Conservation (phyloP, 768 basidiomycete genomes). For the Sporobolomyces roseus region DNA sequence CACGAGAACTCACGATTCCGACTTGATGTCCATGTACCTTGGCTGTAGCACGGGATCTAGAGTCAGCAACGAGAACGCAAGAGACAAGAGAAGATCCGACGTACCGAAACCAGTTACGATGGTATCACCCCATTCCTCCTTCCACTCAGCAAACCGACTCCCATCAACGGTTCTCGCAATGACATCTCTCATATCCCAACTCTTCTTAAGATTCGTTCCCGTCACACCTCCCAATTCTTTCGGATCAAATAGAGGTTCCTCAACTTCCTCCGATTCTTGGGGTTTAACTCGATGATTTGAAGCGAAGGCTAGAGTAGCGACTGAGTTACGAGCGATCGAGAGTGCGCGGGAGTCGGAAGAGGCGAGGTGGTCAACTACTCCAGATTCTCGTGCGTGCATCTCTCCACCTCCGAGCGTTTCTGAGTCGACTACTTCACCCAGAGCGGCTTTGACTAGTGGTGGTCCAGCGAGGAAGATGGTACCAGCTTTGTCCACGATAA, state of each 20-base stretch:
- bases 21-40: constrained; percentile 83
- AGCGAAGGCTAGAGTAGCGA: constrained; percentile 54
- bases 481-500: constrained; percentile 85
- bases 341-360: constrained; percentile 80
- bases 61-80: too few species aligned
- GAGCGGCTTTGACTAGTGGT: constrained; percentile 88
- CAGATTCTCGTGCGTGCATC: constrained; percentile 76
- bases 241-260: constrained; percentile 72
- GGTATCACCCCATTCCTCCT: constrained; percentile 87
- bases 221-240: constrained; percentile 86
- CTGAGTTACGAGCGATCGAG: constrained; percentile 67
- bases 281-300: neutral
- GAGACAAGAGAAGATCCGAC: neutral
- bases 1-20: constrained; percentile 57
- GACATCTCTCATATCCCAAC: constrained; percentile 90
- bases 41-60: too few species aligned
- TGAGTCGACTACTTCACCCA: constrained; percentile 86
- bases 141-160: constrained; percentile 88
- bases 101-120: constrained; percentile 65
- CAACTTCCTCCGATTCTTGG: constrained; percentile 47
- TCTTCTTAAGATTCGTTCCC: constrained; percentile 78
- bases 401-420: constrained; percentile 84
- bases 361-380: constrained; percentile 84
- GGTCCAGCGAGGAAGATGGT: constrained; percentile 92
- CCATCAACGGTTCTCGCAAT: constrained; percentile 89